Conservation (phyloP, 306 rosid genomes). For the Lablab purpureus region DNA sequence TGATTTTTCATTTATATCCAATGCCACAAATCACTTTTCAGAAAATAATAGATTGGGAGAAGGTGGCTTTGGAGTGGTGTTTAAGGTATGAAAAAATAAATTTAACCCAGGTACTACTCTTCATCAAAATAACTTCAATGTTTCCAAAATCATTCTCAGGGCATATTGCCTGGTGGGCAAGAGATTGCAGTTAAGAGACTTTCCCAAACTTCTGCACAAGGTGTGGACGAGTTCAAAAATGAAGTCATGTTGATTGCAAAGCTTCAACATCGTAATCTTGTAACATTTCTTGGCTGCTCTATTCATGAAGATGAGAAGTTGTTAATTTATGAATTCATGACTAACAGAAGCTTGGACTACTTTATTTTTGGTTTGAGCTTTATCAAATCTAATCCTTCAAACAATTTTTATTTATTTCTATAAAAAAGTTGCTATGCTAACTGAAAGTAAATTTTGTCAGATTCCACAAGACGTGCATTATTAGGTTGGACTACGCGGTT, state of each 20-base stretch:
- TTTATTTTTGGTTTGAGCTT: constrained; percentile 46
- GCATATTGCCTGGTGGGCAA: constrained; percentile 41
- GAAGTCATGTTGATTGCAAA: constrained; percentile 21
- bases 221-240: too few species aligned
- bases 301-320: constrained; percentile 21
- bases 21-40: too few species aligned
- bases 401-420: not conserved
- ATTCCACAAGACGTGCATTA: not conserved
- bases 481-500: not conserved
- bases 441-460: not conserved
- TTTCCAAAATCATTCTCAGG: constrained; percentile 41
- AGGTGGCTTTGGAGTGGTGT: too few species aligned
- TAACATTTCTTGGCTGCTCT: constrained; percentile 20
- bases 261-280: constrained; percentile 40
- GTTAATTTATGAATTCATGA: constrained; percentile 39
- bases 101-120: too few species aligned
- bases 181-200: constrained; percentile 52
- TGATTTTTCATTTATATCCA: too few species aligned
- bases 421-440: not conserved
- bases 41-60: too few species aligned
- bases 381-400: not conserved
- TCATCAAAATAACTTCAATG: too few species aligned
- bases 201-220: constrained; percentile 48
- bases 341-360: constrained; percentile 35
- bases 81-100: too few species aligned